phyloP scores from a whole-genome alignment of 2,329 filamentous ascomycete species.

The Lasiodiplodia sp. region DNA sequence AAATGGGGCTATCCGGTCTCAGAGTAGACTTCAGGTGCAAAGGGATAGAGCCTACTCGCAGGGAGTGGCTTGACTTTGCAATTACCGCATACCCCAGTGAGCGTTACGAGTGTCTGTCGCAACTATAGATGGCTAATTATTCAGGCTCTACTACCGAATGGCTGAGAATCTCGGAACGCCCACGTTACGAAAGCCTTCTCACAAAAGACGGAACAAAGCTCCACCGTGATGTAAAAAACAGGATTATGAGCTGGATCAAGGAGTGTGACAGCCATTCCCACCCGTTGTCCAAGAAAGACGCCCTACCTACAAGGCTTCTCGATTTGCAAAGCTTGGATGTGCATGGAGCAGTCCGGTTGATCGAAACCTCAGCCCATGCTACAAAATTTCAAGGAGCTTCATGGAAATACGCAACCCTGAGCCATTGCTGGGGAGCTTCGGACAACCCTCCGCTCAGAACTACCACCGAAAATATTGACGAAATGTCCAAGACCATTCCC shows the following conservation, averaged over 20 bases:
- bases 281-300: background rate
- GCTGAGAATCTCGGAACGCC: background rate
- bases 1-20: background rate
- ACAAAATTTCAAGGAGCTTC: background rate
- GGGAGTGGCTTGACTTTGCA: background rate
- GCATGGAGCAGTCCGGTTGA: background rate
- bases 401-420: slow-evolving; percentile 29
- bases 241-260: background rate
- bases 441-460: slow-evolving; percentile 34
- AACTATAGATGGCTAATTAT: background rate
- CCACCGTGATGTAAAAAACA: background rate
- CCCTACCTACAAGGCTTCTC: background rate
- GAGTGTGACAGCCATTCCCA: background rate
- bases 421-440: slow-evolving; percentile 37
- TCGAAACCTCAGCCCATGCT: background rate
- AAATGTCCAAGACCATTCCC: background rate
- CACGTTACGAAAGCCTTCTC: background rate
- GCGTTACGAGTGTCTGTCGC: background rate
- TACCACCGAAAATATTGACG: slow-evolving; percentile 29
- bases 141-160: background rate
- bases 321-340: background rate
- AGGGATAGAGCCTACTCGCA: background rate
- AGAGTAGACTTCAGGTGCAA: background rate
- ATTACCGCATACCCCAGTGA: background rate
- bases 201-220: background rate